These are phyloP conservation scores for Penicillium cinerascens DNA, from an alignment of 495 filamentous ascomycete genomes.

Conservation along the genomic window DNA sequence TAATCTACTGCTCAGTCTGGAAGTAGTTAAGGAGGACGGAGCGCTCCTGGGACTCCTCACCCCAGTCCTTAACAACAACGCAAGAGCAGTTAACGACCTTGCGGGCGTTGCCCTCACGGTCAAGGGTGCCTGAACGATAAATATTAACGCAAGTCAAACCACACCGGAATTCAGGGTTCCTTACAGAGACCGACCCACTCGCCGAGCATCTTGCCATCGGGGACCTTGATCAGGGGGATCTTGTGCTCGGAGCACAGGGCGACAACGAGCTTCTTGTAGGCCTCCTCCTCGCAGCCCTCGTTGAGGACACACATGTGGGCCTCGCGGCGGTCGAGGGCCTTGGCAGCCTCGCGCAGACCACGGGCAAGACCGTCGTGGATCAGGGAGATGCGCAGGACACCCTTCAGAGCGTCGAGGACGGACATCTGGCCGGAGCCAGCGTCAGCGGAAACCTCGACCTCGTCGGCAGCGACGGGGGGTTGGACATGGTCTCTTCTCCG, in stretches of 20 bases:
- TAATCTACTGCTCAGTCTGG: conserved; percentile 75
- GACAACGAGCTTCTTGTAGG: conserved; percentile 99
- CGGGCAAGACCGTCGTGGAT: conserved; percentile 99
- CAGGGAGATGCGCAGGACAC: conserved; percentile 91
- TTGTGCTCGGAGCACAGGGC: conserved; percentile 98
- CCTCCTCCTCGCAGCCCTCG: conserved; percentile 98
- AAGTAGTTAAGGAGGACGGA: conserved; percentile 99
- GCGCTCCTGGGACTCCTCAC: conserved; percentile 97
- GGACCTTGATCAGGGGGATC: conserved; percentile 99
- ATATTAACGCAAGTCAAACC: conserved; percentile 13
- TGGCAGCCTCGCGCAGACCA: conserved; percentile 94
- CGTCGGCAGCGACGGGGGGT: conserved; percentile 66
- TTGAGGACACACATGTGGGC: conserved; percentile 99
- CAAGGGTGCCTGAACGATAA: conserved; percentile 72
- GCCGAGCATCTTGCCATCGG: conserved; percentile 98
- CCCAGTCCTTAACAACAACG: conserved; percentile 98
- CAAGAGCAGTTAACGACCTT: conserved; percentile 99
- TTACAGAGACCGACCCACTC: conserved; percentile 99
- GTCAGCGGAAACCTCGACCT: conserved; percentile 89
- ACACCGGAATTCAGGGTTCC: conserved; percentile 35
- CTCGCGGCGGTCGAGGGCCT: conserved; percentile 95
- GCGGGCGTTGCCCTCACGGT: conserved; percentile 97
- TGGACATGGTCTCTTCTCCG: conserved; percentile 82
- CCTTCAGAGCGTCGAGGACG: conserved; percentile 96
- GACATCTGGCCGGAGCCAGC: conserved; percentile 87